Evolutionary conservation across 192 early-diverging fungal genomes (phyloP).

Genomic region (Coemansia sp.): DNA sequence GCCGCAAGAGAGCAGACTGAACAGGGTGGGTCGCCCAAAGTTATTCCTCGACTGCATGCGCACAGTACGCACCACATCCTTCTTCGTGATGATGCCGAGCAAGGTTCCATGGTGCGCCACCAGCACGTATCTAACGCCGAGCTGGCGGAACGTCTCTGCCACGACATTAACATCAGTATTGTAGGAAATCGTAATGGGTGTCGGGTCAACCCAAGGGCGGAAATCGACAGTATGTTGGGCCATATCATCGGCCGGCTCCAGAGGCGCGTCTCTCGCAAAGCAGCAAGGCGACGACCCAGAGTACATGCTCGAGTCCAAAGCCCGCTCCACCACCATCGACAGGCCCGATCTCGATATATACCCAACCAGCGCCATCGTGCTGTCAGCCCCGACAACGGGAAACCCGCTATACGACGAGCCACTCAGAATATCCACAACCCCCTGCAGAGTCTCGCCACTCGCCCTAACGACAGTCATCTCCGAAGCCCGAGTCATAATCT

Average conservation of each 20-base stretch:
- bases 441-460: constrained; percentile 51
- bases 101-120: constrained; percentile 60
- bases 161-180: constrained; percentile 63
- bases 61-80: constrained; percentile 60
- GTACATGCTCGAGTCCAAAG: constrained; percentile 16
- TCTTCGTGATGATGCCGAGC: constrained; percentile 70
- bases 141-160: constrained; percentile 64
- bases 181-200: constrained; percentile 65
- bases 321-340: constrained; percentile 30
- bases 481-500: constrained; percentile 63
- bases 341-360: constrained; percentile 69
- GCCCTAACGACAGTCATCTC: constrained; percentile 59
- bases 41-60: constrained; percentile 46
- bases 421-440: constrained; percentile 45
- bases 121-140: constrained; percentile 64
- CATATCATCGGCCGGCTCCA: background rate
- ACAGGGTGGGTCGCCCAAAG: constrained; percentile 21
- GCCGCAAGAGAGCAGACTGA: constrained; percentile 5
- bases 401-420: constrained; percentile 65
- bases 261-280: constrained; percentile 5
- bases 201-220: constrained; percentile 64
- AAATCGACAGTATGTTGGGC: constrained; percentile 53
- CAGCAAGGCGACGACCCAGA: constrained; percentile 33
- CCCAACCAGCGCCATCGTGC: constrained; percentile 63
- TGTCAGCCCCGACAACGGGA: constrained; percentile 62